A percentile compares a stretch with the other conserved stretches of the same genome.
Evolutionary conservation across 2,329 filamentous ascomycete species (phyloP).

Genomic region (Aspergillus niger): DNA sequence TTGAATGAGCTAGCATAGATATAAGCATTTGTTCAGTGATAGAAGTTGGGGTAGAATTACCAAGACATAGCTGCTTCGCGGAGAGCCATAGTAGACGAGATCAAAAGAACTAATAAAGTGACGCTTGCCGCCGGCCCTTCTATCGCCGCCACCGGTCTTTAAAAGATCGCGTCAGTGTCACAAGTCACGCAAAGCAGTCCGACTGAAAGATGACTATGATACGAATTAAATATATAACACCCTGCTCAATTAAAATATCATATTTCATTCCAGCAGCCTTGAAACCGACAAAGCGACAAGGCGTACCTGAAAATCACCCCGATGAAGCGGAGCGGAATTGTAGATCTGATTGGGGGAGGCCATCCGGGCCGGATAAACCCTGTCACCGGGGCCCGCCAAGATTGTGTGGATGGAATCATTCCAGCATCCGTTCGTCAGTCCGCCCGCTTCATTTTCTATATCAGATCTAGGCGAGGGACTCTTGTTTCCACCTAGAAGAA

Average conservation of each 20-base stretch:
- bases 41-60: not conserved
- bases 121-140: not conserved
- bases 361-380: constrained; percentile 26
- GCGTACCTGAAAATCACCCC: constrained; percentile 1
- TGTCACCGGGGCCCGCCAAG: constrained; percentile 20
- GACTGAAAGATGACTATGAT: not conserved
- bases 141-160: not conserved
- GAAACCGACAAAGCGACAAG: not conserved
- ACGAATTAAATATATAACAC: not conserved
- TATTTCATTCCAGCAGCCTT: not conserved
- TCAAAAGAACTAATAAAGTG: not conserved
- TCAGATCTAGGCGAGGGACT: constrained; percentile 12
- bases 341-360: constrained; percentile 18
- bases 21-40: not conserved
- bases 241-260: not conserved
- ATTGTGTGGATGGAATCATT: constrained; percentile 22
- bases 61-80: not conserved
- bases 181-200: not conserved
- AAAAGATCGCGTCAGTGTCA: not conserved
- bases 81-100: not conserved
- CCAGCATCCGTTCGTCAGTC: constrained; percentile 16
- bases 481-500: not conserved
- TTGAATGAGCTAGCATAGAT: not conserved
- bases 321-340: not conserved
- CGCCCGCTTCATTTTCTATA: constrained; percentile 25